These are phyloP conservation scores for Apophysomyces sp. DNA, from an alignment of 371 early-diverging fungal species.

Conservation along the genomic window DNA sequence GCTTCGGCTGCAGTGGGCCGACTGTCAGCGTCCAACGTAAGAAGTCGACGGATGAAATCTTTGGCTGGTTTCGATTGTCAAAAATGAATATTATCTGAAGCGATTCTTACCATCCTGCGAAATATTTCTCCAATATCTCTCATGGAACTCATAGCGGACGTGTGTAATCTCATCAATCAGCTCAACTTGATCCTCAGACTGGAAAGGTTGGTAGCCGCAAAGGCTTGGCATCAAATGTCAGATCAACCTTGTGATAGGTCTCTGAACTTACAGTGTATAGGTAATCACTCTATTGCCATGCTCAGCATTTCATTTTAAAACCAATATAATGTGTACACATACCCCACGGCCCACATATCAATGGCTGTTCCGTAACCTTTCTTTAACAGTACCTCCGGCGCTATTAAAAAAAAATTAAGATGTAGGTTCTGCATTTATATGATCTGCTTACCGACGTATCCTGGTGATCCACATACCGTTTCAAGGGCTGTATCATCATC, in stretches of 20 bases:
- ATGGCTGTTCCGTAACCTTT: conserved; percentile 75
- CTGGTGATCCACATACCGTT: conserved; percentile 62
- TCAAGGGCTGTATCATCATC: conserved; percentile 41
- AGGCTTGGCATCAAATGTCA: conserved; percentile 15
- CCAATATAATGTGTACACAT: conserved; percentile 9
- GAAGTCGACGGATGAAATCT: conserved; percentile 80
- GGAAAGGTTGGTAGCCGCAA: conserved; percentile 77
- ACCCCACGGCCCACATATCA: conserved; percentile 82
- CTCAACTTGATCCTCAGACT: conserved; percentile 54
- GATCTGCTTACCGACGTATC: conserved; percentile 39
- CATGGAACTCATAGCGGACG: conserved; percentile 70
- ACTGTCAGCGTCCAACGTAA: conserved; percentile 66
- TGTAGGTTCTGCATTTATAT: not conserved
- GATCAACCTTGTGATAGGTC: conserved; percentile 10
- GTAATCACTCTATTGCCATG: conserved; percentile 53
- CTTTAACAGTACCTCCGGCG: conserved; percentile 81
- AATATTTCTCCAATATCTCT: conserved; percentile 76
- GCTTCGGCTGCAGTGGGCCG: conserved; percentile 83
- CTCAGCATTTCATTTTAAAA: not conserved
- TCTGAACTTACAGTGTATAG: conserved; percentile 58
- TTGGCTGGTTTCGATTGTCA: conserved; percentile 56
- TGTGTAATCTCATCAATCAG: conserved; percentile 62
- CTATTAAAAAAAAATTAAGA: conserved; percentile 23
- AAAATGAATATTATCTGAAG: not conserved
- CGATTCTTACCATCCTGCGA: conserved; percentile 57